Conservation (phyloP, 140 eudicot genomes). For the Erigeron philadelphicus region DNA sequence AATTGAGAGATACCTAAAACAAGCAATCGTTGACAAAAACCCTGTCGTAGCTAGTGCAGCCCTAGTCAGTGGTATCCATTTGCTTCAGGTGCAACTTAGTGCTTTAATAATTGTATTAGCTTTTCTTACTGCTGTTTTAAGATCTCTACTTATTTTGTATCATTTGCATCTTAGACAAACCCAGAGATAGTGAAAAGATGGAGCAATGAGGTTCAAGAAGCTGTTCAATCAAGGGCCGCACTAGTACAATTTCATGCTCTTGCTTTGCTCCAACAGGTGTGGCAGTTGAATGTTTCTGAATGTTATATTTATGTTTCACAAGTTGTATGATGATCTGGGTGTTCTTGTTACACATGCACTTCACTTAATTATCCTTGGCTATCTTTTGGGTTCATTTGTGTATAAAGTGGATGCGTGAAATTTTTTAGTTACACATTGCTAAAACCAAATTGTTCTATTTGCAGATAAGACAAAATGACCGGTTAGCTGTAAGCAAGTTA, state of each 20-base stretch:
- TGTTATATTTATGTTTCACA: constrained; percentile 6
- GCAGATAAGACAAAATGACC: constrained; percentile 74
- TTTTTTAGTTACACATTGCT: constrained; percentile 1
- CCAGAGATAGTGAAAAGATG: constrained; percentile 96
- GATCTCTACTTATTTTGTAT: constrained; percentile 3
- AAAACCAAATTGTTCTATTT: constrained; percentile 19
- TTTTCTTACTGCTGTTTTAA: constrained; percentile 7
- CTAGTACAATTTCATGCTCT: constrained; percentile 96
- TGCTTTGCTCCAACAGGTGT: constrained; percentile 87
- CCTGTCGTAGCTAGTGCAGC: constrained; percentile 99
- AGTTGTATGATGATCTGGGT: background rate
- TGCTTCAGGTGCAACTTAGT: constrained; percentile 51
- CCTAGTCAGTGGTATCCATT: constrained; percentile 91
- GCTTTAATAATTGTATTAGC: constrained; percentile 13
- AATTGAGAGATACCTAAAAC: constrained; percentile 92
- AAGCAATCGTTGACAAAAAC: constrained; percentile 92
- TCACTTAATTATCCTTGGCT: constrained; percentile 7
- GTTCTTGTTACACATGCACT: background rate
- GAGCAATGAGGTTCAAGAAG: constrained; percentile 99
- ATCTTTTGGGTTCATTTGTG: constrained; percentile 6
- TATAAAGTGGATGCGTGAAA: constrained; percentile 6
- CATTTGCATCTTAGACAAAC: constrained; percentile 48
- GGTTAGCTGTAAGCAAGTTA: constrained; percentile 89
- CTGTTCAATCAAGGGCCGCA: constrained; percentile 91
- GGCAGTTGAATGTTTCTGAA: constrained; percentile 17